Base-by-base conservation (phyloP, 495 filamentous ascomycete species). In the Penicillium lividum region DNA sequence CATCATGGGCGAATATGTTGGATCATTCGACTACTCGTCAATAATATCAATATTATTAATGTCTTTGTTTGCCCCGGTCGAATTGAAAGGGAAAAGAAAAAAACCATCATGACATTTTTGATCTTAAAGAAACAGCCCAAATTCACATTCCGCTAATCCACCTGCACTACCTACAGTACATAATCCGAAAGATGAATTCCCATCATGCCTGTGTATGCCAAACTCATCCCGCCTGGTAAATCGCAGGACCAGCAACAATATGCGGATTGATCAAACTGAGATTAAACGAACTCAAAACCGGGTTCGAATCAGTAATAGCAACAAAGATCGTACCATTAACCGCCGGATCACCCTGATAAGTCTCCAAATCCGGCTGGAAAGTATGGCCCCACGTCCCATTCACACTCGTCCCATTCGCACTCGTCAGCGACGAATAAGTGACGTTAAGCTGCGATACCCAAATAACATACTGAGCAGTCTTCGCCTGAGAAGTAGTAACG, bases 381-480 rank as follows among this genome's bases (percentile, higher is more conserved):
- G 91, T 90, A 61, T 75, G 85, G 0, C 87, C 91, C 2, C 73
- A 74, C 53, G 82, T 84, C 16, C 73, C 70, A 53, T 64, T 77
- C 2, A 79, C 76, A 51, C 86, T 66, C 5, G 70, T 80, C 59
- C 73, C 70, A 53, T 64, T 77, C 2, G 79, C 76, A 51, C 86
- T 66, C 5, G 70, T 80, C 59, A 96, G 71, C 1, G 86, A 77
- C 3, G 90, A 84, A 69, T 95, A 95, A 0, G 92, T 96, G 27
- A 91, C 77, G 61, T 97, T 96, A 33, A 95, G 74, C 81, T 95
- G 92, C n/a, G 75, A 79, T 8, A 89, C 83, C 91, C 90, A 97
- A 0, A 82, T 82, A 2, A 92, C 92, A 40, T 80, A 97, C 42
- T 70, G 68, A 0, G 90, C 87, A 3, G 65, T 58, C 1, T 82